A percentile compares a stretch with the other conserved stretches of the same genome.
These are phyloP conservation scores for Aspergillus novofumigatus DNA, from an alignment of 2,329 filamentous ascomycete genomes.

Conservation along the genomic window DNA sequence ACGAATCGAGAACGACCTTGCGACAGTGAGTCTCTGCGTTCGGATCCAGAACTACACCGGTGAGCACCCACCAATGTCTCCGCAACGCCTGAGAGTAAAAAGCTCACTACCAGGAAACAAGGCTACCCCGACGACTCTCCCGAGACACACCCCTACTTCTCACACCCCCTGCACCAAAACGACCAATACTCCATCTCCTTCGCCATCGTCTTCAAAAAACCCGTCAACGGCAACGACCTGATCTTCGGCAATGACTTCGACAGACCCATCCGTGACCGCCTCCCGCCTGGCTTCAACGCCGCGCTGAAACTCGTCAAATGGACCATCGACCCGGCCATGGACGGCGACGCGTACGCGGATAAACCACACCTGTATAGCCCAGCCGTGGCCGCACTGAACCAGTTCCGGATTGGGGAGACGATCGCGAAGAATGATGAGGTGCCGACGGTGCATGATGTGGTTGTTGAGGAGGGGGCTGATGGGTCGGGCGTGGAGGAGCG, in stretches of 20 bases:
- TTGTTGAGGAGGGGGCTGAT: constrained; percentile 64
- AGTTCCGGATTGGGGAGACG: constrained; percentile 61
- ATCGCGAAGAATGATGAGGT: constrained; percentile 21
- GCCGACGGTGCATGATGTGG: constrained; percentile 44
- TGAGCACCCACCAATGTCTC: constrained; percentile 13
- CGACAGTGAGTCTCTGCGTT: constrained; percentile 67
- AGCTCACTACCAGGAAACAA: constrained; percentile 16
- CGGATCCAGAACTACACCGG: constrained; percentile 62
- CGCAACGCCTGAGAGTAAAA: not conserved
- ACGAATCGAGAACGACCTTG: constrained; percentile 59
- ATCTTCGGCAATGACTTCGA: constrained; percentile 97
- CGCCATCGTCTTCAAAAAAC: constrained; percentile 66
- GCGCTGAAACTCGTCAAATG: constrained; percentile 83
- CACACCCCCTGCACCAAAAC: constrained; percentile 59
- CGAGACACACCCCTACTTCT: constrained; percentile 72
- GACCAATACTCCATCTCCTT: constrained; percentile 87
- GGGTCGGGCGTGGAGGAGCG: constrained; percentile 48
- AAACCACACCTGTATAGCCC: constrained; percentile 81
- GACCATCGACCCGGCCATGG: constrained; percentile 85
- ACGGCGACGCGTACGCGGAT: constrained; percentile 86
- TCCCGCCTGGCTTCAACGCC: constrained; percentile 81
- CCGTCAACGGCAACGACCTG: constrained; percentile 66
- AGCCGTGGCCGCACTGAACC: constrained; percentile 74
- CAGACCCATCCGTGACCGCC: constrained; percentile 75
- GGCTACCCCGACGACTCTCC: constrained; percentile 72